Evolutionary conservation across 2,329 filamentous ascomycete species (phyloP), one percentile per base, ranked within the genome.

Genomic region (Leptodontidium sp.): DNA sequence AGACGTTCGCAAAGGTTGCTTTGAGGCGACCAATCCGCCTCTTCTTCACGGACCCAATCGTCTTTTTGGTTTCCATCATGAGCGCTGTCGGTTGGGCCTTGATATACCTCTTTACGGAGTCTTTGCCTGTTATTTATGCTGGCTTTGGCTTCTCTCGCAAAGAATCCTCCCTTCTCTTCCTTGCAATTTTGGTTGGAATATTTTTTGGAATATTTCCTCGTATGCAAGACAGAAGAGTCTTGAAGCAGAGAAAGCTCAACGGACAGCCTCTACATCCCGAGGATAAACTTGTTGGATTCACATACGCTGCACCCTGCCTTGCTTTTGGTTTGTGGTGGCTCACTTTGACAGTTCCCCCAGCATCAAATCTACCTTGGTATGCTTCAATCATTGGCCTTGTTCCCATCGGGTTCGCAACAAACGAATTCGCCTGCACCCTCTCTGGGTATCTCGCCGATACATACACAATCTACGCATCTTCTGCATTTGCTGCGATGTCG

Each of bases 71-170:
- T 12, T 78, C 83, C 0, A 75, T 82, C 26, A 82, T 85, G 70
- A 81, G 79, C 9, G 81, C 81, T 9, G 75, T 81, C 17, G 79
- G 80, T 7, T 83, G 81, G 71, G 82, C 79, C 0, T 75, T 85
- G n/a, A 81, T 85, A 32, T 86, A 85, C 69, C 79, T 85, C 3
- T 83, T 84, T 70, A 81, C 83, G 0, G 82, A 84, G 75, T 79
- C 81, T 0, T 72, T 85, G 0, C 76, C 77, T 0, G 72, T 77
- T 0, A 78, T 85, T 3, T 85, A 83, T 72, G 65, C 76, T 4
- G 76, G 4, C 72, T 81, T 62, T 77, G 78, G 4, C 79, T 84
- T 70, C 70, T 75, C 2, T 65, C 24, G 69, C 1, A 71, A 77
- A 0, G 72, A 80, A 4, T 73, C 82, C 0, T 82, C 80, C 0